Evolutionary conservation across 257 asterid genomes (phyloP).

Genomic region (Cordia subcordata): DNA sequence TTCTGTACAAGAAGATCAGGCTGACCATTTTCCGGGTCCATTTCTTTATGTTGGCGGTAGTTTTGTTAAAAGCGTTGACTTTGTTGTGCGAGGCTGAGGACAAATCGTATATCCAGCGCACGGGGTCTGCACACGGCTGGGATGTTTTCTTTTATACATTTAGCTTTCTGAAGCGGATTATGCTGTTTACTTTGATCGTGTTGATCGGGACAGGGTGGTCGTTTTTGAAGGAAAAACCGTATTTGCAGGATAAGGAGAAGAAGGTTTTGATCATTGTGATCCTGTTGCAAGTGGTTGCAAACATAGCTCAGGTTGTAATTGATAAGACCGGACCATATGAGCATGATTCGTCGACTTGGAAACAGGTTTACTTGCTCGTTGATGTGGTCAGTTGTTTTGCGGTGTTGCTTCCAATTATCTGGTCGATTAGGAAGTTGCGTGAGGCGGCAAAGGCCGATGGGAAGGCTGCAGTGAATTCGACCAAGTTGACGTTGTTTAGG

Average conservation of each 20-base stretch:
- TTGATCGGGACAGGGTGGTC: constrained; percentile 94
- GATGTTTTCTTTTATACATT: constrained; percentile 70
- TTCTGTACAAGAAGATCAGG: constrained; percentile 58
- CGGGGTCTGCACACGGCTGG: constrained; percentile 82
- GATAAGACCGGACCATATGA: constrained; percentile 73
- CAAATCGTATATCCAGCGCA: constrained; percentile 56
- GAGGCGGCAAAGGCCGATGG: constrained; percentile 88
- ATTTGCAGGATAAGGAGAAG: constrained; percentile 85
- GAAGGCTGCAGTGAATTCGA: constrained; percentile 85
- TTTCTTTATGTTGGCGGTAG: constrained; percentile 75
- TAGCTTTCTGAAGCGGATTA: constrained; percentile 65
- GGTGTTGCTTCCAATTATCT: constrained; percentile 77
- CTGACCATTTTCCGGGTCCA: constrained; percentile 51
- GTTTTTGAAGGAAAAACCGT: constrained; percentile 71
- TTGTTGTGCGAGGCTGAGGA: constrained; percentile 81
- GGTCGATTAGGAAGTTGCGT: constrained; percentile 84
- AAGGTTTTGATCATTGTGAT: constrained; percentile 78
- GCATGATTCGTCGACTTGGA: constrained; percentile 75
- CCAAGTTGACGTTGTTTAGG: constrained; percentile 79
- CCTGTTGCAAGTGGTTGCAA: constrained; percentile 76
- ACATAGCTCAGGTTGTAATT: constrained; percentile 77
- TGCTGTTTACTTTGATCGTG: constrained; percentile 67
- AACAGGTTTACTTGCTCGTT: constrained; percentile 73
- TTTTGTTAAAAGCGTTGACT: constrained; percentile 55
- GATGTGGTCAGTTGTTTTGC: constrained; percentile 82